Conservation (phyloP, 2,329 filamentous ascomycete genomes). For the Cladobotryum protrusum region DNA sequence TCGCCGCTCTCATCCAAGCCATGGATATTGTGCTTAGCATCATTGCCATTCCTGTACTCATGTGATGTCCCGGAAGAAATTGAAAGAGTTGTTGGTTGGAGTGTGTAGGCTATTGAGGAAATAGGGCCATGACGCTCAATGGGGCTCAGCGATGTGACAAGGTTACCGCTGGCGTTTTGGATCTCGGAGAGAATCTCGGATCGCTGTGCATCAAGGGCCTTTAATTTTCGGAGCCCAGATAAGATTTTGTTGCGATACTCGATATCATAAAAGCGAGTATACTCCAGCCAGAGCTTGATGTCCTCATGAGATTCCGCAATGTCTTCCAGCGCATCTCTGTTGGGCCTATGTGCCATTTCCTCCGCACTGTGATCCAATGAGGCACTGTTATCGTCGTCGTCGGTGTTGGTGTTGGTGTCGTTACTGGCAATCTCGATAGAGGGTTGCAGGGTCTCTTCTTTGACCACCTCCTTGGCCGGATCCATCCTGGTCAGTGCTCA, state of each 20-base stretch:
- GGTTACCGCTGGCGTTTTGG: neutral
- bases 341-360: neutral
- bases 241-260: conserved; percentile 15
- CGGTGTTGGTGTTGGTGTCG: no score
- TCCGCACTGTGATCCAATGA: neutral
- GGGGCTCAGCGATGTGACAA: neutral
- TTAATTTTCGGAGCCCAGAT: conserved; percentile 12
- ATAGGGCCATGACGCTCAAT: neutral
- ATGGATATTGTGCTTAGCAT: no score
- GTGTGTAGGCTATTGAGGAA: neutral
- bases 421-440: no score
- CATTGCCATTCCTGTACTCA: no score
- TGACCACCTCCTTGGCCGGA: no score
- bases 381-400: no score
- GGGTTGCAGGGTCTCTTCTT: no score
- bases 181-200: conserved; percentile 16
- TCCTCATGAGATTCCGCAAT: conserved; percentile 7
- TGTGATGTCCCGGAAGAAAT: neutral
- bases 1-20: no score
- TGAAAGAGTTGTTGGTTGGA: neutral
- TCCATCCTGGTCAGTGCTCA: no score
- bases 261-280: conserved; percentile 20
- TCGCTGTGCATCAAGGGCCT: conserved; percentile 17
- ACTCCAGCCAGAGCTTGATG: conserved; percentile 20
- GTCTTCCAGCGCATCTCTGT: neutral